Percentiles rank a stretch among this genome's conserved stretches.
Evolutionary conservation across 257 asterid genomes (phyloP).

Genomic region (Solanum pinnatisectum): DNA sequence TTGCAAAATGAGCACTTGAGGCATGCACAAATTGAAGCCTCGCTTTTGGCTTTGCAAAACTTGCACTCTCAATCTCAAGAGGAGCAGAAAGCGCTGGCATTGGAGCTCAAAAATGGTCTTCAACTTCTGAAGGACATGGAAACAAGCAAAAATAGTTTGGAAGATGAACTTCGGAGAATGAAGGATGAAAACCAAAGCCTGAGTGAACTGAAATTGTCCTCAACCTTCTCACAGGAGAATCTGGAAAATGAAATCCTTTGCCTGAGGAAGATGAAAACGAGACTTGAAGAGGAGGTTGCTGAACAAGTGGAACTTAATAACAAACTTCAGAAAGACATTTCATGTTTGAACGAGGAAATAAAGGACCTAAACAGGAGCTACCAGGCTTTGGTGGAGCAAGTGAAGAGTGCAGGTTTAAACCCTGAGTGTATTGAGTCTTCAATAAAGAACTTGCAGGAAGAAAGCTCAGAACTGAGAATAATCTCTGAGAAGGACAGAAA

Average conservation of each 20-base stretch:
- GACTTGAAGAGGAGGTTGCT: conserved; percentile 63
- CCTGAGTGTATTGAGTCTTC: conserved; percentile 41
- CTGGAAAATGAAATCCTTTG: conserved; percentile 52
- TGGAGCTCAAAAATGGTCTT: conserved; percentile 52
- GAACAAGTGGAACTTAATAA: conserved; percentile 37
- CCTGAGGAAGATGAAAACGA: conserved; percentile 61
- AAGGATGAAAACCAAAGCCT: conserved; percentile 48
- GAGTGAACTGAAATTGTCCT: conserved; percentile 33
- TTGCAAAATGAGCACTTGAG: conserved; percentile 44
- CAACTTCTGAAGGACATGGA: conserved; percentile 56
- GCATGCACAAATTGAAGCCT: conserved; percentile 49
- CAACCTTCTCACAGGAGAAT: conserved; percentile 45
- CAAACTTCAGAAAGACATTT: conserved; percentile 54
- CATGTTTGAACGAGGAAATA: conserved; percentile 60
- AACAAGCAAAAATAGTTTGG: conserved; percentile 41
- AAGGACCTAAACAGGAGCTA: conserved; percentile 47
- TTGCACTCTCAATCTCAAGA: conserved; percentile 61
- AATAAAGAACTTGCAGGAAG: conserved; percentile 45
- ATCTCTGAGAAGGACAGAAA: conserved; percentile 28
- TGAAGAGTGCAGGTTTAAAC: conserved; percentile 49
- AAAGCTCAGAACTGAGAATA: conserved; percentile 46
- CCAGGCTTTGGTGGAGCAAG: conserved; percentile 50
- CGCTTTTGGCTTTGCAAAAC: conserved; percentile 43
- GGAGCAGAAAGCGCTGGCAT: conserved; percentile 51
- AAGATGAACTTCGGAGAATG: conserved; percentile 47